phyloP scores from a whole-genome alignment of 495 filamentous ascomycete species.

The Talaromyces wortmannii region DNA sequence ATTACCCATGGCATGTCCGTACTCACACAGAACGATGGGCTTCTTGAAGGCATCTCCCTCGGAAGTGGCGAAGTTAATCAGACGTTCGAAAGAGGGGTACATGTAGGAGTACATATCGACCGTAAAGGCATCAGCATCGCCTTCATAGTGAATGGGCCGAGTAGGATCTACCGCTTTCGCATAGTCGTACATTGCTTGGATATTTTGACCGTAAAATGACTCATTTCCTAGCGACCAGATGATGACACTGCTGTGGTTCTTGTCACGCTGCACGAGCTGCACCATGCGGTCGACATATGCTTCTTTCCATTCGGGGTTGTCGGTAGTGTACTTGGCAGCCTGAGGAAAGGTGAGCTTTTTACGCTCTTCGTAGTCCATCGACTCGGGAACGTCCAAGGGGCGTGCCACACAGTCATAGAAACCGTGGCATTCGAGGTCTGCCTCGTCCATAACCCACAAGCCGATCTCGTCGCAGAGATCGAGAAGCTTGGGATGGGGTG shows the following conservation, averaged over 20 bases:
- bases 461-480: slow-evolving; percentile 63
- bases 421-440: slow-evolving; percentile 65
- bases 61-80: slow-evolving; percentile 32
- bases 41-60: slow-evolving; percentile 39
- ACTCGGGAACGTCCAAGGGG: slow-evolving; percentile 35
- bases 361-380: slow-evolving; percentile 46
- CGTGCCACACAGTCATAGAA: slow-evolving; percentile 46
- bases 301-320: slow-evolving; percentile 56
- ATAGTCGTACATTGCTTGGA: slow-evolving; percentile 56
- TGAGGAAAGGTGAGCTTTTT: slow-evolving; percentile 41
- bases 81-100: slow-evolving; percentile 50
- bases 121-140: slow-evolving; percentile 47
- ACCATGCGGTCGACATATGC: slow-evolving; percentile 60
- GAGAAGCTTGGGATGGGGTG: slow-evolving; percentile 48
- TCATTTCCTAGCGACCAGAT: slow-evolving; percentile 70
- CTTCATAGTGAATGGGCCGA: slow-evolving; percentile 61
- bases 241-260: slow-evolving; percentile 58
- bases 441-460: slow-evolving; percentile 65
- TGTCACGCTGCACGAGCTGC: slow-evolving; percentile 58
- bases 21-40: slow-evolving; percentile 62
- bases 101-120: slow-evolving; percentile 63
- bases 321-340: slow-evolving; percentile 50
- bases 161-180: slow-evolving; percentile 48
- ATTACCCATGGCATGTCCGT: slow-evolving; percentile 67
- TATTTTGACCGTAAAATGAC: slow-evolving; percentile 60